Evolutionary conservation across 345 rosid genomes (phyloP).

Genomic region (Murraya paniculata): DNA sequence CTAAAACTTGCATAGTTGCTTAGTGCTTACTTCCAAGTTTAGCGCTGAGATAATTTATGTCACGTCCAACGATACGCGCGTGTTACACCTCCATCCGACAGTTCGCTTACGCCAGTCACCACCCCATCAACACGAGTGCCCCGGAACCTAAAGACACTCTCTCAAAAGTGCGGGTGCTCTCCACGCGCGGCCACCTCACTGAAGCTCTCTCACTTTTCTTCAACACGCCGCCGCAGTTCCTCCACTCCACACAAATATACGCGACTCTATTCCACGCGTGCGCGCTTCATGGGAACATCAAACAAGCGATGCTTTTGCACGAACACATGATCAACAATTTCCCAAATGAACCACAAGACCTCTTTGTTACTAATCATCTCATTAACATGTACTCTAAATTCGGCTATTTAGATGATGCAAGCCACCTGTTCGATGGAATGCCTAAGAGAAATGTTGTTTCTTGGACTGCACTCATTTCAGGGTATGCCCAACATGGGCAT

Average conservation of each 20-base stretch:
- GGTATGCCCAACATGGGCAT: conserved; percentile 57
- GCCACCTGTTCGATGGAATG: conserved; percentile 65
- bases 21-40: too few relatives aligned
- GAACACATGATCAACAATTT: conserved; percentile 43
- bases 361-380: conserved; percentile 60
- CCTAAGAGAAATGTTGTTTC: conserved; percentile 63
- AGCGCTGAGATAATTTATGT: neutral
- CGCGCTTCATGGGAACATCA: conserved; percentile 50
- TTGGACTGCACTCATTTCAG: conserved; percentile 76
- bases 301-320: conserved; percentile 55
- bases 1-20: too few relatives aligned
- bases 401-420: conserved; percentile 52
- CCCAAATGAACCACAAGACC: conserved; percentile 6
- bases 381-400: conserved; percentile 60
- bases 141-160: conserved; percentile 20
- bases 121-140: neutral
- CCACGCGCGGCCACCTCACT: conserved; percentile 40
- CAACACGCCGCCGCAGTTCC: conserved; percentile 23
- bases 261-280: conserved; percentile 67
- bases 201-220: conserved; percentile 51
- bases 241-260: conserved; percentile 44
- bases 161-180: conserved; percentile 23
- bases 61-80: conserved; percentile 15
- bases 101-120: conserved; percentile 5
- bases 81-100: conserved; percentile 22